Evolutionary conservation across 2,329 filamentous ascomycete species (phyloP).

Genomic region (Dactylella cylindrospora): DNA sequence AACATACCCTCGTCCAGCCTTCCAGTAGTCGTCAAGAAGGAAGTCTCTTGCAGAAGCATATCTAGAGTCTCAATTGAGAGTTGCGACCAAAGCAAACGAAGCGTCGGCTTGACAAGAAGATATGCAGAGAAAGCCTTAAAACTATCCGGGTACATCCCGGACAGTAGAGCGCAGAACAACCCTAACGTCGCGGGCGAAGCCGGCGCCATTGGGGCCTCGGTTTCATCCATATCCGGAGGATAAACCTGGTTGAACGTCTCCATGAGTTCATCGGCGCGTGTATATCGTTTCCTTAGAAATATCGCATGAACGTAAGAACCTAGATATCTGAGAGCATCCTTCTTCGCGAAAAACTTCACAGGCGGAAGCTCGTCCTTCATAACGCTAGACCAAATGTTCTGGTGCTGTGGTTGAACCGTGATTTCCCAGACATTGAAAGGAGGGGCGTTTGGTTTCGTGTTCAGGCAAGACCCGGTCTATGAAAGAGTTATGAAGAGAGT

Average conservation of each 20-base stretch:
- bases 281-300: conserved; percentile 28
- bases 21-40: conserved; percentile 32
- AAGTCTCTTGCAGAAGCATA: conserved; percentile 36
- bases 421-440: conserved; percentile 36
- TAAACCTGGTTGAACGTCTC: conserved; percentile 39
- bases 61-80: conserved; percentile 31
- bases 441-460: conserved; percentile 15
- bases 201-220: conserved; percentile 20
- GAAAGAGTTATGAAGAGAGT: too few relatives aligned
- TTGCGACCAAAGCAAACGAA: conserved; percentile 38
- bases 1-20: conserved; percentile 35
- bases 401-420: conserved; percentile 29
- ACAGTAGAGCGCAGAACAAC: conserved; percentile 33
- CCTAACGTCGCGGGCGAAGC: conserved; percentile 23
- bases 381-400: conserved; percentile 23
- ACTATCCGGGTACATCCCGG: conserved; percentile 40
- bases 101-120: conserved; percentile 22
- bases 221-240: conserved; percentile 7
- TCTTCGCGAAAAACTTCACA: conserved; percentile 34
- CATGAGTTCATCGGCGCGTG: conserved; percentile 33
- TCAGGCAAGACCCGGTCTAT: conserved; percentile 4
- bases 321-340: conserved; percentile 24
- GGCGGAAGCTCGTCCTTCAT: conserved; percentile 29
- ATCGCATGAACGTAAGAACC: conserved; percentile 9
- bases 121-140: conserved; percentile 34